phyloP scores from a whole-genome alignment of 805 yeast species.

The Yarrowia sp. region DNA sequence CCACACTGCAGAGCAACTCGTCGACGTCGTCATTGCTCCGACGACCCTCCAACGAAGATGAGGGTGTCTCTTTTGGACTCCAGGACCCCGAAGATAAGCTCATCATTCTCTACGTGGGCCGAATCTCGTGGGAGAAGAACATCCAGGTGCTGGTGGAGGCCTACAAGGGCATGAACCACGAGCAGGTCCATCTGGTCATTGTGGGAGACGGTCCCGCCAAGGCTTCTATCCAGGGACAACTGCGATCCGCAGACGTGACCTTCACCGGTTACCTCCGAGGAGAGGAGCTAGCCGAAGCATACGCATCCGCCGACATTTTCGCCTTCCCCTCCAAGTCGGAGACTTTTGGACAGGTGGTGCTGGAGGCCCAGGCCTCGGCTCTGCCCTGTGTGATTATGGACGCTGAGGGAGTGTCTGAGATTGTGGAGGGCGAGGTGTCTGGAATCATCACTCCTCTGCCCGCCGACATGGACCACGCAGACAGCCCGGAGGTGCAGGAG shows the following conservation, averaged over 20 bases:
- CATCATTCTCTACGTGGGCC: conserved; percentile 31
- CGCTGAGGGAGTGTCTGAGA: conserved; percentile 30
- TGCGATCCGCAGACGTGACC: conserved; percentile 27
- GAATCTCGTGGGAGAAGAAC: conserved; percentile 32
- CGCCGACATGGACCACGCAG: conserved; percentile 1
- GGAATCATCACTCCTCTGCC: conserved; percentile 26
- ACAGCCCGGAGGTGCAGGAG: conserved; percentile 20
- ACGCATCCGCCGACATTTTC: conserved; percentile 30
- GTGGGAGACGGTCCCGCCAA: conserved; percentile 32
- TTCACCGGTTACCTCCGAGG: conserved; percentile 32
- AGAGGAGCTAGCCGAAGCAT: conserved; percentile 29
- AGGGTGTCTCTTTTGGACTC: conserved; percentile 29
- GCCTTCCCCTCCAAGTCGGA: conserved; percentile 30
- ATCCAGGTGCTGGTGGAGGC: conserved; percentile 29
- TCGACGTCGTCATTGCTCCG: conserved; percentile 6
- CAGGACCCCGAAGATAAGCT: conserved; percentile 12
- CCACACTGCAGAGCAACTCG: conserved; percentile 5
- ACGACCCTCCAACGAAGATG: conserved; percentile 28
- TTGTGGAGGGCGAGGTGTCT: conserved; percentile 28
- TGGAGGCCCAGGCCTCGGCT: conserved; percentile 31
- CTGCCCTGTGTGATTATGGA: conserved; percentile 30
- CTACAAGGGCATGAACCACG: conserved; percentile 28
- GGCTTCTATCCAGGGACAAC: conserved; percentile 26
- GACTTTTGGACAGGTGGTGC: conserved; percentile 32
- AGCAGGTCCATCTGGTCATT: conserved; percentile 28